Conservation (phyloP, 164 flowering plant species). For the Tetrastigma voinierianum region DNA sequence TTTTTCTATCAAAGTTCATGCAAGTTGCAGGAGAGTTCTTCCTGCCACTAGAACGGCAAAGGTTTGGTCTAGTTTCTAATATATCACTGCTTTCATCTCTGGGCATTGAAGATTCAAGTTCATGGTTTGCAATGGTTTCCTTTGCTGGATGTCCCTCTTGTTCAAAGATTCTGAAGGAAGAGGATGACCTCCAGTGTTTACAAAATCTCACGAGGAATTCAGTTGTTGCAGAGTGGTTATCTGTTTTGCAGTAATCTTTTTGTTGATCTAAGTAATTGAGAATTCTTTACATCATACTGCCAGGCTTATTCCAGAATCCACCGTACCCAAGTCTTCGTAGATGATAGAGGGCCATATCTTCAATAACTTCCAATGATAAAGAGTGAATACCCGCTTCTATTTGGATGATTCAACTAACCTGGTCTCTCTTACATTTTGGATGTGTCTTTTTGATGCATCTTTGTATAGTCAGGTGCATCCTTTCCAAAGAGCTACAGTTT, state of each 20-base stretch:
- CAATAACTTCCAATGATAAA: no score
- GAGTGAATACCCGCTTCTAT: no score
- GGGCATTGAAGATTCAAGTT: slow-evolving; percentile 40
- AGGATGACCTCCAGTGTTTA: slow-evolving; percentile 44
- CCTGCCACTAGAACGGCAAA: slow-evolving; percentile 76
- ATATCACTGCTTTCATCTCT: slow-evolving; percentile 62
- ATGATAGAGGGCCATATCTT: no score
- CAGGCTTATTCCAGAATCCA: no score
- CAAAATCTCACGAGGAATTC: slow-evolving; percentile 37
- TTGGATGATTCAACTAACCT: no score
- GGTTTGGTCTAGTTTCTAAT: slow-evolving; percentile 66
- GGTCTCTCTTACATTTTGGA: no score
- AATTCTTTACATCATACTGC: no score
- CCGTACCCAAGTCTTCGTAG: no score
- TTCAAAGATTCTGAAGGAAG: slow-evolving; percentile 52
- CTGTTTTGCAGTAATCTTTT: slow-evolving; percentile 1
- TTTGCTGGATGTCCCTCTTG: slow-evolving; percentile 72
- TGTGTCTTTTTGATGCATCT: no score
- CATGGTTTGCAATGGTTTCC: slow-evolving; percentile 60
- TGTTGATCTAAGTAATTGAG: neutral
- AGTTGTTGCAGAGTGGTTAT: slow-evolving; percentile 54
- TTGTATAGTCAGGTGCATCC: no score
- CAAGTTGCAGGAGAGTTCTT: slow-evolving; percentile 54
- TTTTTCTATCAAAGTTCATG: slow-evolving; percentile 58
- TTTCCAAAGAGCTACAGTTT: no score